Evolutionary conservation across 495 filamentous ascomycete species (phyloP), one percentile per base, ranked within the genome.

Genomic region (Xylaria cubensis): DNA sequence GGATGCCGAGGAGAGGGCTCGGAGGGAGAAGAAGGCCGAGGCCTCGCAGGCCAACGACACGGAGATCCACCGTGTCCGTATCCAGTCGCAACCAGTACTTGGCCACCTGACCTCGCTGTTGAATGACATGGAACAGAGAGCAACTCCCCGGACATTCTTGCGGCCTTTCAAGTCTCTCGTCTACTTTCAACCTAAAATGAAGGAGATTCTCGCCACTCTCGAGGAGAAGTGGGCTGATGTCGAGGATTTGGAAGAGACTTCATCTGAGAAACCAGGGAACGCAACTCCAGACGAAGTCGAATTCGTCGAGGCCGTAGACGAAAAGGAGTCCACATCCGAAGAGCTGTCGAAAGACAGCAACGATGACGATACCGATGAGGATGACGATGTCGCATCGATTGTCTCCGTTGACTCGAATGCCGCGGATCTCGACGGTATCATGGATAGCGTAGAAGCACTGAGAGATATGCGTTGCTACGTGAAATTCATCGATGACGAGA

Each of bases 101-200:
- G 72, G 71, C 17, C 77, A 79, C 24, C 66, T 81, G 42, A 77
- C 78, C 2, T 70, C 76, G 2, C 67, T 79, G 26, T 58, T 76
- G 26, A 75, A 75, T 34, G 74, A 76, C 51, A 75, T 55, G 7
- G 73, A 75, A 65, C 59, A 71, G 17, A 64, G 67, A 17, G 77
- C 74, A 9, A 76, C 71, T 5, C 80, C 80, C 2, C 79, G 79
- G 9, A 80, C 77, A 6, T 83, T 82, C 63, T 61, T 80, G 46
- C 75, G 81, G 5, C 83, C 83, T 12, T 85, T 84, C 75, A 79
- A 80, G 61, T 50, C 77, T 8, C 65, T 84, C n/a, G 73, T 80
- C 39, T 82, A 84, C 73, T 80, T 77, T 55, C 82, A 81, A 44
- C 77, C 78, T 6, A 66, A 77, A 71, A 80, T 85, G 74, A 77